Evolutionary conservation across 345 rosid genomes (phyloP).

Genomic region (Carallia brachiata): DNA sequence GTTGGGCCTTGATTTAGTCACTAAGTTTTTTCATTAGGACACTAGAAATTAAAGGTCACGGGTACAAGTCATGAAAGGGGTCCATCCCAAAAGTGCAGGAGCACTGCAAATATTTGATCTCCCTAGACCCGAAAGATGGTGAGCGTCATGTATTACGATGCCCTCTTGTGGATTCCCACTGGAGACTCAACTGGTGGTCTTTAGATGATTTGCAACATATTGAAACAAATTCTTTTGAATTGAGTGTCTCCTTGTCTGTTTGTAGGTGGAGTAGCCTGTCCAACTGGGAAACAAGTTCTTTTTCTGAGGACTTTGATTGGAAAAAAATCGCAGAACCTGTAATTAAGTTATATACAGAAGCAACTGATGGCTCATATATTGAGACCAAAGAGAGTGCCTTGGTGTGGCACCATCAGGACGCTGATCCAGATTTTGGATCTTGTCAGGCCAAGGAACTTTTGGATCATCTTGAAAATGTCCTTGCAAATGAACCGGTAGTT

Average conservation of each 20-base stretch:
- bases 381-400: conserved; percentile 63
- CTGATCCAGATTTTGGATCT: conserved; percentile 60
- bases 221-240: not conserved
- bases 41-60: no score
- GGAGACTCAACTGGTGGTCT: not conserved
- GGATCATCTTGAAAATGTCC: conserved; percentile 64
- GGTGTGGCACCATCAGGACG: conserved; percentile 72
- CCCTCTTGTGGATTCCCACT: not conserved
- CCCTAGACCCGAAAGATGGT: no score
- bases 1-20: no score
- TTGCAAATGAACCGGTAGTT: conserved; percentile 60
- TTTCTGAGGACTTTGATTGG: conserved; percentile 50
- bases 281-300: conserved; percentile 48
- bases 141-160: no score
- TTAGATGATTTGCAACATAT: not conserved
- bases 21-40: no score
- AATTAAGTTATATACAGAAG: conserved; percentile 51
- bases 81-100: no score
- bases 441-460: conserved; percentile 63
- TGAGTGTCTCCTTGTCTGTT: not conserved
- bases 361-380: conserved; percentile 67
- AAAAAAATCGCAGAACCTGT: conserved; percentile 54
- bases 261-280: conserved; percentile 50
- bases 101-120: no score
- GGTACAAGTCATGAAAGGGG: no score